Conservation (phyloP, 192 early-diverging fungal genomes). For the Gryganskiella cystojenkinii region DNA sequence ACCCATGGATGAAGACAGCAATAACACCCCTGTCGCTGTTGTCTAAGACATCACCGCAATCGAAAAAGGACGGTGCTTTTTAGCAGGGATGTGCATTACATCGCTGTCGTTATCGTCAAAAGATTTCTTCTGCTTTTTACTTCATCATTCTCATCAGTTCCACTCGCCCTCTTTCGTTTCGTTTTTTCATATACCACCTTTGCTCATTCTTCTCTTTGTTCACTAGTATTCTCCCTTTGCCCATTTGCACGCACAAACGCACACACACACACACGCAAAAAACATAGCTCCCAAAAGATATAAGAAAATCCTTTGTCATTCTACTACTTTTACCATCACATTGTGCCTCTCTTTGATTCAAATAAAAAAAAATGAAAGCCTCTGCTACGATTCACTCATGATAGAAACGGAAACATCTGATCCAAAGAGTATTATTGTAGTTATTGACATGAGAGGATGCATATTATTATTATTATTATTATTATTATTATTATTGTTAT, state of each 20-base stretch:
- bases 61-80: not conserved
- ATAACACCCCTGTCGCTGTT: constrained; percentile 21
- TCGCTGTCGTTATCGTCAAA: not conserved
- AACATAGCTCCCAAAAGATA: too few relatives aligned
- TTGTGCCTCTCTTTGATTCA: too few relatives aligned
- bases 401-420: too few relatives aligned
- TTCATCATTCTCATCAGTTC: not conserved
- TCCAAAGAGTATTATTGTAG: too few relatives aligned
- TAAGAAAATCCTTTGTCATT: too few relatives aligned
- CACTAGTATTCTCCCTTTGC: not conserved
- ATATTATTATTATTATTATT: too few relatives aligned
- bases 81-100: not conserved
- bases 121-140: not conserved
- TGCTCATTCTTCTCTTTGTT: too few relatives aligned
- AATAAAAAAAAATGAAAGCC: too few relatives aligned
- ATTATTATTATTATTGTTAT: too few relatives aligned
- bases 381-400: too few relatives aligned
- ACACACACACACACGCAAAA: not conserved
- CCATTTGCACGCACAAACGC: not conserved
- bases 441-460: too few relatives aligned
- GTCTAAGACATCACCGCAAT: constrained; percentile 6
- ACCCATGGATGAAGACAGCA: constrained; percentile 44
- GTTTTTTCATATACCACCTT: not conserved
- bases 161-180: not conserved
- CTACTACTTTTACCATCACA: too few relatives aligned